Percentiles rank a stretch among this genome's conserved stretches.
phyloP scores from a whole-genome alignment of 2,329 filamentous ascomycete species.

The Ceratocystis smalleyi region DNA sequence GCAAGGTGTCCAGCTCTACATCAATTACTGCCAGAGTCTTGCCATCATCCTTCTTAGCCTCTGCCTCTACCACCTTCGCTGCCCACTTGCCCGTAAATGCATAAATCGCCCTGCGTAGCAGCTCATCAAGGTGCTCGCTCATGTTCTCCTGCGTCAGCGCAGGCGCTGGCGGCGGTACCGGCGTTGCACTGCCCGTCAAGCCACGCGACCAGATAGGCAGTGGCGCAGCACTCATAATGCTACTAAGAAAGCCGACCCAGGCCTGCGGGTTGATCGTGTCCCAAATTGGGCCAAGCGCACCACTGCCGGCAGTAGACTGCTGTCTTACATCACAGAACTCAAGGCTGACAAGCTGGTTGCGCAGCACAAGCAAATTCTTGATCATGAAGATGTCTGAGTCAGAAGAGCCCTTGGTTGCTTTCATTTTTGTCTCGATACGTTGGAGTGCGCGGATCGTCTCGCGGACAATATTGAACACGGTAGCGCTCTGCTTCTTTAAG shows the following conservation, averaged over 20 bases:
- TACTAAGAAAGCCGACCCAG: slow-evolving; percentile 43
- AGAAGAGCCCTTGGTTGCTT: slow-evolving; percentile 40
- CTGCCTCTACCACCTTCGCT: slow-evolving; percentile 34
- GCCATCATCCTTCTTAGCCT: slow-evolving; percentile 32
- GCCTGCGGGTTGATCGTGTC: slow-evolving; percentile 44
- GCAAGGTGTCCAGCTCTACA: slow-evolving; percentile 38
- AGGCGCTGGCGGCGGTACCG: slow-evolving; percentile 4
- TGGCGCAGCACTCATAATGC: slow-evolving; percentile 32
- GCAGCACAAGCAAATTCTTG: slow-evolving; percentile 84
- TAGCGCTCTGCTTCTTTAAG: slow-evolving; percentile 35
- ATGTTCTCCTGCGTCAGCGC: slow-evolving; percentile 38
- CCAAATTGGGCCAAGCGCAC: slow-evolving; percentile 46
- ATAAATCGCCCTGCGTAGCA: slow-evolving; percentile 46
- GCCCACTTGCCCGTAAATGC: slow-evolving; percentile 48
- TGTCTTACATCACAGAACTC: slow-evolving; percentile 64
- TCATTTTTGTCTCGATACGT: slow-evolving; percentile 56
- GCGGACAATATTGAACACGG: slow-evolving; percentile 60
- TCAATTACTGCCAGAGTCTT: slow-evolving; percentile 38
- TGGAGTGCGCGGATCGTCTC: slow-evolving; percentile 76
- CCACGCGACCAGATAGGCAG: slow-evolving; percentile 32
- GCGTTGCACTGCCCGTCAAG: slow-evolving; percentile 25
- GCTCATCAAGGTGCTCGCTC: slow-evolving; percentile 48
- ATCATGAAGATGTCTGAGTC: slow-evolving; percentile 87
- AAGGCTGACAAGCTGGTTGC: slow-evolving; percentile 89
- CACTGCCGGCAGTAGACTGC: slow-evolving; percentile 26